Base-by-base conservation (phyloP, 768 basidiomycete species). In the Psilocybe tampanensis region DNA sequence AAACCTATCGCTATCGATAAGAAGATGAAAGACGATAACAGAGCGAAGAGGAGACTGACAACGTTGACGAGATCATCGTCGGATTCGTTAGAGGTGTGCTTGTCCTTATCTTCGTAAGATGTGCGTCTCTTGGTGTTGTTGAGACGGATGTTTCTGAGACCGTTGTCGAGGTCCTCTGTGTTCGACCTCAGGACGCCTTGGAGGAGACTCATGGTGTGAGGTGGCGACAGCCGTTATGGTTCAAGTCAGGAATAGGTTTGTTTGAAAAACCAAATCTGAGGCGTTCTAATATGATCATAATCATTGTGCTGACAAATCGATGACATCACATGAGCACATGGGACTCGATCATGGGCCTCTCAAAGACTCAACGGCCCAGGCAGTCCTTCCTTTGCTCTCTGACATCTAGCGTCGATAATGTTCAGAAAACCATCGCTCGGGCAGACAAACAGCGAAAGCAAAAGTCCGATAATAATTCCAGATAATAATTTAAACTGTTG, bases 11-110 rank as follows among this genome's bases (percentile, higher is more conserved):
- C 26, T 50, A 34, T 24, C 47, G 61, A 54, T 50, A 63, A 53
- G 52, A 51, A 39, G 32, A 42, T 43, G 23, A 42, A 48, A 43
- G 24, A 42, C 11, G 48, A 54, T 18, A 53, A 55, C 21, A 44
- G n/a, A 13, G 12, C 34, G 32, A 41, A 33, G 21, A 58, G 29
- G 80, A 58, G 26, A 80, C 88, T 56, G 67, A 90, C 88, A 29
- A 92, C 89, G 63, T 82, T 84, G 65, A 92, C 82, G 56, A 88
- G 75, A 64, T 89, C 88, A 61, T 91, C 85, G 56, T 84, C 87
- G 3, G 83, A 83, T 66, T 88, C 86, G 41, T 81, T 79, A 50
- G 74, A n/a, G n/a, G n/a, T 76, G 52, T 80, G 77, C 48, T 70
- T 68, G 26, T 63, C 80, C 51, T 75, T 76, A 52, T 80, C 77